phyloP scores from a whole-genome alignment of 2,329 filamentous ascomycete genomes.

The Sporothrix humicola region DNA sequence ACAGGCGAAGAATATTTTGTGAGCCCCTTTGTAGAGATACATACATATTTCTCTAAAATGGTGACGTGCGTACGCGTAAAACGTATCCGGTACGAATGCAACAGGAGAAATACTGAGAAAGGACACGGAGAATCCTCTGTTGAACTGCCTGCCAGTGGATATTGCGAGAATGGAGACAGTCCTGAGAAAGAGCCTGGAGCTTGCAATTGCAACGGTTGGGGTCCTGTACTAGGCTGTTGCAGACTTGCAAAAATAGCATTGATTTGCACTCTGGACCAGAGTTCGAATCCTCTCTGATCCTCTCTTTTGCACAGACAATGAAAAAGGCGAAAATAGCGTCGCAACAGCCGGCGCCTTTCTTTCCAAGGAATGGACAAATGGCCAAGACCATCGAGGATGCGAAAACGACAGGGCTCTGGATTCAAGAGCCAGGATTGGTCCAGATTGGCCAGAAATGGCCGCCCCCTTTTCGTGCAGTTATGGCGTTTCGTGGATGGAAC shows the following conservation, averaged over 20 bases:
- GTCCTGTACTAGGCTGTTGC: neutral
- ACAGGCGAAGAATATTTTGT: neutral
- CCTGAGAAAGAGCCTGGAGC: neutral
- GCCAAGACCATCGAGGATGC: neutral
- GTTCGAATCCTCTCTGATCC: no score
- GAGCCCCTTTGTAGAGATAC: neutral
- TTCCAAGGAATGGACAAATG: neutral
- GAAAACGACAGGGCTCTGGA: no score
- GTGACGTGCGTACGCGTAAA: conserved; percentile 9
- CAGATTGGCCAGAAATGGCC: neutral
- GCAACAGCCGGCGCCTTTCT: conserved; percentile 6
- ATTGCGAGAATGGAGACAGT: neutral
- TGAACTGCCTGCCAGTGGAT: neutral
- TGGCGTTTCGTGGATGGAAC: conserved; percentile 11
- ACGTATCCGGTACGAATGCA: conserved; percentile 8
- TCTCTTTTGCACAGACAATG: neutral
- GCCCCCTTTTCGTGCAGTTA: conserved; percentile 9
- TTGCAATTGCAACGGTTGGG: neutral
- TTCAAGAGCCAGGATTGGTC: neutral
- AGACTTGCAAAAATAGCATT: neutral
- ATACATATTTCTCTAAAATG: neutral
- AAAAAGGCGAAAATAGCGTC: neutral
- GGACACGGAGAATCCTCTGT: neutral
- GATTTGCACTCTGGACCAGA: no score
- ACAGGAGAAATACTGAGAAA: neutral